Conservation (phyloP, 169 alveolate genomes). For the Besnoitia besnoiti region DNA sequence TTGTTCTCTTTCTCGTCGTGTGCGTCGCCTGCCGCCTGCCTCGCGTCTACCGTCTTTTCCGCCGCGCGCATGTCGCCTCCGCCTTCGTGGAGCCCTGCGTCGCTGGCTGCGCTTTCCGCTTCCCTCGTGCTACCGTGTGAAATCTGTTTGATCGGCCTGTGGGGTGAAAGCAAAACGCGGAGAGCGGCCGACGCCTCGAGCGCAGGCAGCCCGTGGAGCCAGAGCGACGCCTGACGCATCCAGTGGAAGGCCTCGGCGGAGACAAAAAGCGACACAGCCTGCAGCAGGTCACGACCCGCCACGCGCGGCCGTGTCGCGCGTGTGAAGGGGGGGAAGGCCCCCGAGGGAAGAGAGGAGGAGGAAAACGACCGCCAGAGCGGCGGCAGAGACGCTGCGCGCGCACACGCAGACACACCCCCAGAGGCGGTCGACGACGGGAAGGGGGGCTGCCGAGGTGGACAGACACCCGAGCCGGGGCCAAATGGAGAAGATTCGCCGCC, state of each 20-base stretch:
- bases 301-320: not conserved
- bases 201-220: slow-evolving; percentile 10
- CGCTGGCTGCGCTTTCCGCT: not conserved
- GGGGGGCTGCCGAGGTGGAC: not conserved
- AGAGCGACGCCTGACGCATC: not conserved
- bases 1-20: not conserved
- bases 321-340: not conserved
- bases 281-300: slow-evolving; percentile 11
- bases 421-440: too few species aligned
- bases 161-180: not conserved
- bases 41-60: not conserved
- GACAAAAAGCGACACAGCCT: slow-evolving; percentile 16
- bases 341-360: not conserved
- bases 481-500: too few species aligned
- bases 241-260: not conserved
- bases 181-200: not conserved
- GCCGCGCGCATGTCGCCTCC: not conserved
- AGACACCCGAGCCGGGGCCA: not conserved
- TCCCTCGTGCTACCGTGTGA: not conserved
- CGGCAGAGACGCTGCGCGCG: too few species aligned
- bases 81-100: not conserved
- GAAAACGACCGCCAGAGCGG: not conserved
- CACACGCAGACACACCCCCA: too few species aligned
- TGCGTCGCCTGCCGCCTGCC: not conserved
- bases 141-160: not conserved